These are phyloP conservation scores for Zygnema circumcarinatum DNA, from an alignment of 139 green algal genomes.

Conservation along the genomic window DNA sequence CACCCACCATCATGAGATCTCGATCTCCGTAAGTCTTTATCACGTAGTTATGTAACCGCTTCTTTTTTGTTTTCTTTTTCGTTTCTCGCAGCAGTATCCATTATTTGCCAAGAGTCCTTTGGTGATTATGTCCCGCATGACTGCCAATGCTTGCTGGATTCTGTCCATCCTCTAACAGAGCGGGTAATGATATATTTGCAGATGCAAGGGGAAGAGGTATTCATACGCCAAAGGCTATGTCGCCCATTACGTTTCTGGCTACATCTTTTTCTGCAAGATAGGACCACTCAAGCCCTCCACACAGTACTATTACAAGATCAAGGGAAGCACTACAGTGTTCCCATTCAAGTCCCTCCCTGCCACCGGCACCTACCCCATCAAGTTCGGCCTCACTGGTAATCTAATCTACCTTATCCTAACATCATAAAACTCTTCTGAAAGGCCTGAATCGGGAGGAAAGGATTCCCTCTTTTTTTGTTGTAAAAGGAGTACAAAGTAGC, in stretches of 20 bases:
- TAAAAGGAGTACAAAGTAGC: too few relatives aligned
- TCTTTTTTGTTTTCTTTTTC: neutral
- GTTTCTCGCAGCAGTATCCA: too few relatives aligned
- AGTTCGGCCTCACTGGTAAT: neutral
- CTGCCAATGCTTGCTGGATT: neutral
- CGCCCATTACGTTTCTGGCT: neutral
- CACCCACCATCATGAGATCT: neutral
- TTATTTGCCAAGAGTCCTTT: neutral
- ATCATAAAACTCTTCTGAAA: neutral
- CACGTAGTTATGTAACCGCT: neutral
- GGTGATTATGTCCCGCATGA: neutral
- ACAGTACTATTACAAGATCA: neutral
- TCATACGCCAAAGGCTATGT: neutral
- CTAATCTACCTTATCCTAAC: neutral
- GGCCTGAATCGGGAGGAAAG: too few relatives aligned
- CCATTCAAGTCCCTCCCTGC: neutral
- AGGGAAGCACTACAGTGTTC: neutral
- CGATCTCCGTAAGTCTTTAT: neutral
- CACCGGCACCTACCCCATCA: neutral
- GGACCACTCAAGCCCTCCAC: neutral
- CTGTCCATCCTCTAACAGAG: too few relatives aligned
- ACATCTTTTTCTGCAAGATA: neutral
- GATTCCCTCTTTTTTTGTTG: neutral
- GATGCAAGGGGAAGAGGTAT: neutral
- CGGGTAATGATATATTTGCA: too few relatives aligned